phyloP scores from a whole-genome alignment of 768 basidiomycete species.

The Lactarius hengduanensis region DNA sequence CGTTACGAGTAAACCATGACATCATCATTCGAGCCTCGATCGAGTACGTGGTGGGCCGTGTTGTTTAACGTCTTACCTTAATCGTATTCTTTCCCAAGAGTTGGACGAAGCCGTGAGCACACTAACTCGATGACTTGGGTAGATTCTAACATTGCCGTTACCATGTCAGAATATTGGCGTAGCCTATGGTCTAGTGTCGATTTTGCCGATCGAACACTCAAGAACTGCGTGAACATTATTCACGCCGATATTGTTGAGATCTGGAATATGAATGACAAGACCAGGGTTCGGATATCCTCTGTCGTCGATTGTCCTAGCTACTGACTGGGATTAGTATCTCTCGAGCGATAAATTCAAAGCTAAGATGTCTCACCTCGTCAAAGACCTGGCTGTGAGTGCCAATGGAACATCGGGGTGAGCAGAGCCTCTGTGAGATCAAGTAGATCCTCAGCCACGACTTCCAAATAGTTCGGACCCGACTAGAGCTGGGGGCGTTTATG shows the following conservation, averaged over 20 bases:
- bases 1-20: conserved; percentile 4
- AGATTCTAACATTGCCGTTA: neutral
- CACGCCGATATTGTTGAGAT: conserved; percentile 13
- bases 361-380: conserved; percentile 13
- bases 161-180: conserved; percentile 7
- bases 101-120: conserved; percentile 12
- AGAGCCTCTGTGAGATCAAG: no score
- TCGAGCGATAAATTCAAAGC: neutral
- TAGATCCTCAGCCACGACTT: neutral
- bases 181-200: conserved; percentile 9
- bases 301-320: neutral
- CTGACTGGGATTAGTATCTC: conserved; percentile 9
- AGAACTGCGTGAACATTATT: conserved; percentile 5
- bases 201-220: neutral
- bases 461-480: neutral
- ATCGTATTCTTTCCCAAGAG: neutral
- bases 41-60: conserved; percentile 6
- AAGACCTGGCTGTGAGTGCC: conserved; percentile 4
- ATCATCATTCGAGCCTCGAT: conserved; percentile 10
- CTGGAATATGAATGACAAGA: conserved; percentile 11
- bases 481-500: neutral
- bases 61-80: neutral
- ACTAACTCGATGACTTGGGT: no score
- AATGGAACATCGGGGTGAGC: neutral
- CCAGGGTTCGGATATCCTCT: neutral